Conservation (phyloP, 352 stramenopile genomes). For the Nothophytophthora sp. region DNA sequence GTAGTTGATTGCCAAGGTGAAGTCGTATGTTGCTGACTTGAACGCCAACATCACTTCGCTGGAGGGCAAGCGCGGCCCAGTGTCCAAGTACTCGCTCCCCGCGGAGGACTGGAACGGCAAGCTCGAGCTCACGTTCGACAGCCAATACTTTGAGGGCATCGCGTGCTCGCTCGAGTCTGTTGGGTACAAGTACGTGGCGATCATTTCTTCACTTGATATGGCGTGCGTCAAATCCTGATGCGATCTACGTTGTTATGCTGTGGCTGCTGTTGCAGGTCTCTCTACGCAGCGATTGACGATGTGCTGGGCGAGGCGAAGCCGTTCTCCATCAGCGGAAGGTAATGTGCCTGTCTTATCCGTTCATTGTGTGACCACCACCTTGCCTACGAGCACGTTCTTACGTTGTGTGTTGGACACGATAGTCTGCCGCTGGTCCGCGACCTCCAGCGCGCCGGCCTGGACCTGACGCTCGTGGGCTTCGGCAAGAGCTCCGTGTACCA, state of each 20-base stretch:
- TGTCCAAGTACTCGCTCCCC: constrained; percentile 90
- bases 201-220: no score
- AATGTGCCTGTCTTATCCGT: constrained; percentile 11
- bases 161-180: constrained; percentile 89
- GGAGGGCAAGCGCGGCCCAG: constrained; percentile 73
- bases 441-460: constrained; percentile 65
- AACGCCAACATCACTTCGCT: constrained; percentile 82
- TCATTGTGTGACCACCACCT: no score
- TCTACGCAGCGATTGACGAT: constrained; percentile 71
- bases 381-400: no score
- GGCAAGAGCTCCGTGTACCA: constrained; percentile 86
- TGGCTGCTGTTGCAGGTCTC: constrained; percentile 33
- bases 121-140: constrained; percentile 85
- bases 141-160: constrained; percentile 85
- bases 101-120: constrained; percentile 75
- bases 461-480: constrained; percentile 74
- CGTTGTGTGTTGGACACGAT: background rate
- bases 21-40: constrained; percentile 81
- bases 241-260: background rate
- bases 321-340: constrained; percentile 90
- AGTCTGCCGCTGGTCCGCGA: constrained; percentile 69
- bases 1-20: constrained; percentile 57
- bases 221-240: no score
- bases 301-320: constrained; percentile 81
- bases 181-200: constrained; percentile 59